Percentiles rank a stretch among this genome's conserved stretches.
phyloP scores from a whole-genome alignment of 2,329 filamentous ascomycete genomes.

The Monosporascus cannonballus region DNA sequence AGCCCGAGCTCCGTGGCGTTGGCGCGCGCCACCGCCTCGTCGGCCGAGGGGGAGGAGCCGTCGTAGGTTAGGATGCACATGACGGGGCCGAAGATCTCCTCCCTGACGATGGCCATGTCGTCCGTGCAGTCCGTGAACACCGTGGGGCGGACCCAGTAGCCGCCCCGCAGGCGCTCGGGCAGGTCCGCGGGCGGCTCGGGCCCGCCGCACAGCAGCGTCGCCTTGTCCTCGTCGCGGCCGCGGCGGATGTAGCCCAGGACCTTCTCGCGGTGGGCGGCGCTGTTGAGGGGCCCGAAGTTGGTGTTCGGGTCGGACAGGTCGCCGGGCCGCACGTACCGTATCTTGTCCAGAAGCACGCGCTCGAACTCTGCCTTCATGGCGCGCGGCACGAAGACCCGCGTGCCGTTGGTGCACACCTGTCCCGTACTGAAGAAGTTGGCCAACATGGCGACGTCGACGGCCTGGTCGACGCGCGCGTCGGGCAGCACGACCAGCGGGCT shows the following conservation, averaged over 20 bases:
- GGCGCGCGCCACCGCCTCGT: slow-evolving; percentile 65
- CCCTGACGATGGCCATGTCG: slow-evolving; percentile 68
- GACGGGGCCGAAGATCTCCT: slow-evolving; percentile 88
- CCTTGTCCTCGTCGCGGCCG: slow-evolving; percentile 67
- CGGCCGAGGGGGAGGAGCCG: slow-evolving; percentile 44
- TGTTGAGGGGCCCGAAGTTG: slow-evolving; percentile 82
- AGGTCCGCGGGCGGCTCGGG: slow-evolving; percentile 48
- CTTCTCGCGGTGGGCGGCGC: slow-evolving; percentile 67
- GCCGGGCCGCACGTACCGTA: slow-evolving; percentile 64
- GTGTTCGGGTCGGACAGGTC: slow-evolving; percentile 65
- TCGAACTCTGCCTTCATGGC: slow-evolving; percentile 64
- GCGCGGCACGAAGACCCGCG: slow-evolving; percentile 73
- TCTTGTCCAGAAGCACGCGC: slow-evolving; percentile 60
- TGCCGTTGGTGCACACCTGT: slow-evolving; percentile 91
- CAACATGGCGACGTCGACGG: slow-evolving; percentile 88
- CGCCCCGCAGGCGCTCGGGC: slow-evolving; percentile 41
- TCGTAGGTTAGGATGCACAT: slow-evolving; percentile 75
- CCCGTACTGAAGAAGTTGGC: slow-evolving; percentile 90
- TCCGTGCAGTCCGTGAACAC: slow-evolving; percentile 84
- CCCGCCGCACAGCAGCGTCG: slow-evolving; percentile 69
- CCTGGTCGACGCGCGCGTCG: slow-evolving; percentile 70
- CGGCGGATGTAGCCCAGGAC: slow-evolving; percentile 71
- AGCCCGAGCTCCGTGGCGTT: slow-evolving; percentile 75
- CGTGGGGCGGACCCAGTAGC: slow-evolving; percentile 82
- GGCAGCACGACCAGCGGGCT: slow-evolving; percentile 74